Evolutionary conservation across 805 yeast species (phyloP).

Genomic region (Limtongozyma cylindracea): DNA sequence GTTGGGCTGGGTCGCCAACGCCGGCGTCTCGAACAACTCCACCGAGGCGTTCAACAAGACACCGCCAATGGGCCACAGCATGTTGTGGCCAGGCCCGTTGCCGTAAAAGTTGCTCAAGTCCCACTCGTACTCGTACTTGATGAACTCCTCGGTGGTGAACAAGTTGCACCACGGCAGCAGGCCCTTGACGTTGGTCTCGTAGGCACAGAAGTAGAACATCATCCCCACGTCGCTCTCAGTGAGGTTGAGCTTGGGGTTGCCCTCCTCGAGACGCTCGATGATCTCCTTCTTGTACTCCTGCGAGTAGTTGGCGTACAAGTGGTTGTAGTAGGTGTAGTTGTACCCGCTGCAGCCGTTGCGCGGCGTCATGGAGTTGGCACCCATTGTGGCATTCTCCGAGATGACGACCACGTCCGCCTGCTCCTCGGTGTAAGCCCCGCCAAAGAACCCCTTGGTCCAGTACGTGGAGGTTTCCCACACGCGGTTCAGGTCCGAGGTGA

Average conservation of each 20-base stretch:
- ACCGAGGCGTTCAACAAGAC: slow-evolving; percentile 20
- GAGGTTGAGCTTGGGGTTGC: no score
- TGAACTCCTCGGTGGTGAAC: no score
- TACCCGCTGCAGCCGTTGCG: slow-evolving; percentile 15
- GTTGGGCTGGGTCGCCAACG: slow-evolving; percentile 4
- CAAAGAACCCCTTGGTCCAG: slow-evolving; percentile 36
- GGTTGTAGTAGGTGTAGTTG: slow-evolving; percentile 5
- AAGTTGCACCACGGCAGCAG: no score
- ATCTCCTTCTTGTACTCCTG: no score
- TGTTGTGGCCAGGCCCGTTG: no score
- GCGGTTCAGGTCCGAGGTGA: slow-evolving; percentile 27
- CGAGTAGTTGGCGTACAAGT: background rate
- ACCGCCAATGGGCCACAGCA: slow-evolving; percentile 4
- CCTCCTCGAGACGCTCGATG: no score
- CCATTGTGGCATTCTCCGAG: slow-evolving; percentile 19
- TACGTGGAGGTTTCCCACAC: slow-evolving; percentile 25
- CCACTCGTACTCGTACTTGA: no score
- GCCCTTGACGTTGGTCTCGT: no score
- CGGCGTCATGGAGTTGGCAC: slow-evolving; percentile 40
- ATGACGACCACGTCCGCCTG: slow-evolving; percentile 12
- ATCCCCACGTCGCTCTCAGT: no score
- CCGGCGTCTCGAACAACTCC: slow-evolving; percentile 1
- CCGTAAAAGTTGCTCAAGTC: no score
- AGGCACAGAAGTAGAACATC: no score
- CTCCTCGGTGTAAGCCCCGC: slow-evolving; percentile 9